A percentile compares a stretch with the other conserved stretches of the same genome.
Evolutionary conservation across 495 filamentous ascomycete genomes (phyloP).

Genomic region (Aspergillus bridgeri): DNA sequence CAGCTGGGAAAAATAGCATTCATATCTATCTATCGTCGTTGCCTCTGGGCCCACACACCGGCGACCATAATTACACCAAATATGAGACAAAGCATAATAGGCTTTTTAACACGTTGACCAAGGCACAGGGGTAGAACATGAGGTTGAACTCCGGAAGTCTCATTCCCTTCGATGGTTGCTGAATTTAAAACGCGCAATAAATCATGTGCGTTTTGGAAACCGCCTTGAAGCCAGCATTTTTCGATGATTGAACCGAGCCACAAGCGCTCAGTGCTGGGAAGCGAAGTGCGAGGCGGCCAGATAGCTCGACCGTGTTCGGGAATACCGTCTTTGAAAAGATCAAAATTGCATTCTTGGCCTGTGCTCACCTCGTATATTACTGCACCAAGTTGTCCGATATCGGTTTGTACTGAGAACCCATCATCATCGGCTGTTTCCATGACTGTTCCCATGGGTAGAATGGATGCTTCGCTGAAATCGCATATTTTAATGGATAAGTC

Average conservation of each 20-base stretch:
- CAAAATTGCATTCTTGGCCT: constrained; percentile 15
- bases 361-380: constrained; percentile 19
- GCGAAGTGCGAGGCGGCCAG: constrained; percentile 10
- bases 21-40: no score
- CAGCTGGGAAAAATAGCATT: no score
- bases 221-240: constrained; percentile 15
- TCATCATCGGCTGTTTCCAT: constrained; percentile 8
- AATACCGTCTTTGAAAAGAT: constrained; percentile 12
- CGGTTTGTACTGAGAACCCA: constrained; percentile 15
- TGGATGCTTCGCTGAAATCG: not conserved
- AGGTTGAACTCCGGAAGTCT: no score
- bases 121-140: no score
- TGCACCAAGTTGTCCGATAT: constrained; percentile 19
- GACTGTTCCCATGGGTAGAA: not conserved
- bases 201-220: constrained; percentile 9
- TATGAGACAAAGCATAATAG: no score
- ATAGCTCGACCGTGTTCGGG: constrained; percentile 7
- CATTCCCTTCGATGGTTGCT: no score
- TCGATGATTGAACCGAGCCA: constrained; percentile 20
- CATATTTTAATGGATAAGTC: not conserved
- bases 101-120: no score
- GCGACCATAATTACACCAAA: no score
- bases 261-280: constrained; percentile 10
- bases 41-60: no score
- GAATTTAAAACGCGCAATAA: no score